Evolutionary conservation across 2,329 filamentous ascomycete species (phyloP).

Genomic region (Karstenula rhodostoma): DNA sequence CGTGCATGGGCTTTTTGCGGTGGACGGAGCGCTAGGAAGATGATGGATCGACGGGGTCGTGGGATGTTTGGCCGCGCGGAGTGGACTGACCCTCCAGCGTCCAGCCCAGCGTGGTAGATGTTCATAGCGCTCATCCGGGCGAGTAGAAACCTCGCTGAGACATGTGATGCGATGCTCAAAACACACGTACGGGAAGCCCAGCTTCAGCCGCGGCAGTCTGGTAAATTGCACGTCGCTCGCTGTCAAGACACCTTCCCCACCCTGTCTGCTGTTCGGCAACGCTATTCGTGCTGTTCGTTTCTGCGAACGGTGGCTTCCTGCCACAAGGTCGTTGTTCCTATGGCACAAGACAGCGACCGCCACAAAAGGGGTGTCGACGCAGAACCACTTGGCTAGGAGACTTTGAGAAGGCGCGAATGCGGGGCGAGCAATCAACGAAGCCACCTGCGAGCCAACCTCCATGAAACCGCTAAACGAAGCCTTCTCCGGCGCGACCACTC

Average conservation of each 20-base stretch:
- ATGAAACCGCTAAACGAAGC: conserved; percentile 25
- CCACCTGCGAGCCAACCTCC: conserved; percentile 12
- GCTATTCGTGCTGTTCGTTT: conserved; percentile 9
- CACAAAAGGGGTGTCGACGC: conserved; percentile 7
- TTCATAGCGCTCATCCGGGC: conserved; percentile 14
- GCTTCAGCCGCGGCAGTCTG: conserved; percentile 6
- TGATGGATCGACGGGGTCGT: conserved; percentile 14
- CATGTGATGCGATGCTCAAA: conserved; percentile 10
- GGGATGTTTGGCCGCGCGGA: not conserved
- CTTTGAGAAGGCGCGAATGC: conserved; percentile 16
- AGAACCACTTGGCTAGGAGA: not conserved
- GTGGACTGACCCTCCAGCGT: conserved; percentile 3
- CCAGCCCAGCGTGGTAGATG: conserved; percentile 1
- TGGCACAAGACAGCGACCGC: conserved; percentile 4
- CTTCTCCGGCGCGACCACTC: conserved; percentile 31
- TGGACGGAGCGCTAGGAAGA: conserved; percentile 1
- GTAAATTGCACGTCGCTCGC: conserved; percentile 11
- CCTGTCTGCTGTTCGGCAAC: conserved; percentile 5
- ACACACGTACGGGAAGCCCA: not conserved
- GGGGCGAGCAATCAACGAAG: conserved; percentile 21
- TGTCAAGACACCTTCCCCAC: conserved; percentile 14
- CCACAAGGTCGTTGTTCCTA: conserved; percentile 7
- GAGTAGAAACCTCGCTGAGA: conserved; percentile 14
- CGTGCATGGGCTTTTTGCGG: not conserved
- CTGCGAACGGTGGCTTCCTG: conserved; percentile 6